Evolutionary conservation across 345 rosid species (phyloP).

Genomic region (Euphorbia lathyris): DNA sequence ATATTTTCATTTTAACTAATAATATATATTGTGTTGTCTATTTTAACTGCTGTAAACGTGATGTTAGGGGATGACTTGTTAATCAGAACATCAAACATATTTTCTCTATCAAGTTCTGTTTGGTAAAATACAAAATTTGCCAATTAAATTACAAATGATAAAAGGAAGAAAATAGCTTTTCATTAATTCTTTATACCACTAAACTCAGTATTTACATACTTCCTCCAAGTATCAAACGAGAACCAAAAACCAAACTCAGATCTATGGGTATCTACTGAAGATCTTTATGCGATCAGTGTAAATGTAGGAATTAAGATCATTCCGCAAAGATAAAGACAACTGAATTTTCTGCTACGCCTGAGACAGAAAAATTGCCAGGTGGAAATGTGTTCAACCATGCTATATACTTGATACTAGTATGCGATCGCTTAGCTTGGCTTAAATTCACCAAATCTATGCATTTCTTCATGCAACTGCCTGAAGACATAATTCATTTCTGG

Average conservation of each 20-base stretch:
- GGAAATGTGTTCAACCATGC: background rate
- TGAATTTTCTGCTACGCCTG: constrained; percentile 12
- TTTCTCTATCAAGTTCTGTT: no score
- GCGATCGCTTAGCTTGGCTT: constrained; percentile 26
- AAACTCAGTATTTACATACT: constrained; percentile 30
- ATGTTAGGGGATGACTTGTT: no score
- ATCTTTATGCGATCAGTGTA: constrained; percentile 5
- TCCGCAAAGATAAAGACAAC: constrained; percentile 12
- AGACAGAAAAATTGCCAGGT: background rate
- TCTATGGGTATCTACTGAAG: constrained; percentile 11
- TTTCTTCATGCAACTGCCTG: constrained; percentile 67
- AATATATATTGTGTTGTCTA: no score
- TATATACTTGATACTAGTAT: background rate
- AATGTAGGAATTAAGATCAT: background rate
- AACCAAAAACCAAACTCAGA: constrained; percentile 14
- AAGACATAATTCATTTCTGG: constrained; percentile 68
- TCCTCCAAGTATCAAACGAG: constrained; percentile 19
- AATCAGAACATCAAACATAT: background rate
- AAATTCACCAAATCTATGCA: constrained; percentile 67
- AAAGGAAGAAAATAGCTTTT: background rate
- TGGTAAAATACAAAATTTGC: background rate
- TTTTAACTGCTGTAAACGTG: no score
- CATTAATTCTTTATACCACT: constrained; percentile 6
- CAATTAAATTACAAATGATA: no score
- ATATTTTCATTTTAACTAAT: no score